A percentile compares a stretch with the other conserved stretches of the same genome.
phyloP scores from a whole-genome alignment of 2,329 filamentous ascomycete species.

The Lachnellula arida region DNA sequence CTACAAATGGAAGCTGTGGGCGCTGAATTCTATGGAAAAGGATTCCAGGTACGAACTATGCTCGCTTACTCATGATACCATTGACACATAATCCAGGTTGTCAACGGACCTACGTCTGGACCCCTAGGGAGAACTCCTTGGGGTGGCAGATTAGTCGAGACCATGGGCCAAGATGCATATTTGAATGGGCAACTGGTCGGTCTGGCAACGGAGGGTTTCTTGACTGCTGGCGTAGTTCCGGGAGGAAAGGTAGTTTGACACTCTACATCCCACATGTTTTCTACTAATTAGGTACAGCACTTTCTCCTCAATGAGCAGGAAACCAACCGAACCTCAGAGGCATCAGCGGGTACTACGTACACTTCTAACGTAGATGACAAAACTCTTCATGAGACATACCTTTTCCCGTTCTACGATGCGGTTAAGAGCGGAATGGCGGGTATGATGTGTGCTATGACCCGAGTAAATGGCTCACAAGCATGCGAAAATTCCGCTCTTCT shows the following conservation, averaged over 20 bases:
- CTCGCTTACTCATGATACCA: too few species aligned
- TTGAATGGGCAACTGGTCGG: slow-evolving; percentile 46
- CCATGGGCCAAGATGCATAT: slow-evolving; percentile 39
- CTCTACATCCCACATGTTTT: neutral
- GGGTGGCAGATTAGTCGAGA: slow-evolving; percentile 49
- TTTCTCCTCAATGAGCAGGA: slow-evolving; percentile 77
- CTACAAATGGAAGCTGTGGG: slow-evolving; percentile 70
- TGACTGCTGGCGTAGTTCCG: slow-evolving; percentile 66
- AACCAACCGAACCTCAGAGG: neutral
- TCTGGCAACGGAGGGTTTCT: slow-evolving; percentile 62
- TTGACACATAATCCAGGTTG: slow-evolving; percentile 54
- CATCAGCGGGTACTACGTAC: slow-evolving; percentile 1
- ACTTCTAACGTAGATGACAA: slow-evolving; percentile 65
- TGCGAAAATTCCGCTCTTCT: slow-evolving; percentile 74
- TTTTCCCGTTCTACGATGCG: slow-evolving; percentile 81
- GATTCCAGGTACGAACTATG: slow-evolving; percentile 56
- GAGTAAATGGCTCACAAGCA: slow-evolving; percentile 62
- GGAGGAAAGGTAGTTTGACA: slow-evolving; percentile 42
- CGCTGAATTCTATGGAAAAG: slow-evolving; percentile 69
- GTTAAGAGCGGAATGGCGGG: slow-evolving; percentile 72
- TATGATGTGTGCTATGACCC: slow-evolving; percentile 78
- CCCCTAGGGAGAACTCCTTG: slow-evolving; percentile 50
- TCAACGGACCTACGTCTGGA: slow-evolving; percentile 71
- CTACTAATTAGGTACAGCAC: slow-evolving; percentile 51
- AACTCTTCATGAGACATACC: slow-evolving; percentile 69